A percentile compares a stretch with the other conserved stretches of the same genome.
Conservation (phyloP, 2,329 filamentous ascomycete species). For the Epichloe scottii region DNA sequence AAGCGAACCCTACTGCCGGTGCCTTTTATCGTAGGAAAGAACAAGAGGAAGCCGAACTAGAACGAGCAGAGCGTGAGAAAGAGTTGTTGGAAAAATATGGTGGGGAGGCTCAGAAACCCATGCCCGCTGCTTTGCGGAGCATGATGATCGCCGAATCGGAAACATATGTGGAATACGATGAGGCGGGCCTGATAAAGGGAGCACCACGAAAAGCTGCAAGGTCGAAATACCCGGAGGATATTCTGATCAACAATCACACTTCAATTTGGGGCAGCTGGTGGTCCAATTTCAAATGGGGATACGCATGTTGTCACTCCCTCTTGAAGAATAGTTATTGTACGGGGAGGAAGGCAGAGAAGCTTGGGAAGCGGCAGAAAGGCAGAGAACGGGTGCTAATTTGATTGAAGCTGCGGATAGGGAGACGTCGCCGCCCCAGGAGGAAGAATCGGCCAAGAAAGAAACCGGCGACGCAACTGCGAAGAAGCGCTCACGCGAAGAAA, state of each 20-base stretch:
- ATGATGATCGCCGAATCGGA: constrained; percentile 70
- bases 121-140: constrained; percentile 50
- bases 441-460: constrained; percentile 18
- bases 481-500: constrained; percentile 67
- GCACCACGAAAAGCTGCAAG: constrained; percentile 61
- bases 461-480: constrained; percentile 29
- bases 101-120: constrained; percentile 41
- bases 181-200: constrained; percentile 82
- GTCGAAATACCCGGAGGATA: constrained; percentile 86
- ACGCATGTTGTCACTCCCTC: constrained; percentile 84
- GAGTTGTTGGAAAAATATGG: constrained; percentile 75
- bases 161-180: constrained; percentile 86
- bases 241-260: constrained; percentile 81
- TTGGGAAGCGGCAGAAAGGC: constrained; percentile 62
- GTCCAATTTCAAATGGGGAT: constrained; percentile 91
- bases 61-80: constrained; percentile 55
- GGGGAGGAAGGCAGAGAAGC: constrained; percentile 71
- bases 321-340: constrained; percentile 98
- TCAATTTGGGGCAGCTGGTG: constrained; percentile 97
- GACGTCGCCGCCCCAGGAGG: constrained; percentile 11
- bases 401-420: constrained; percentile 21
- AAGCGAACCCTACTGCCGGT: constrained; percentile 92
- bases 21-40: constrained; percentile 75
- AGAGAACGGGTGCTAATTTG: constrained; percentile 34
- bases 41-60: constrained; percentile 56